These are phyloP conservation scores for Verticillium nubilum DNA, from an alignment of 2,329 filamentous ascomycete genomes.

Conservation along the genomic window DNA sequence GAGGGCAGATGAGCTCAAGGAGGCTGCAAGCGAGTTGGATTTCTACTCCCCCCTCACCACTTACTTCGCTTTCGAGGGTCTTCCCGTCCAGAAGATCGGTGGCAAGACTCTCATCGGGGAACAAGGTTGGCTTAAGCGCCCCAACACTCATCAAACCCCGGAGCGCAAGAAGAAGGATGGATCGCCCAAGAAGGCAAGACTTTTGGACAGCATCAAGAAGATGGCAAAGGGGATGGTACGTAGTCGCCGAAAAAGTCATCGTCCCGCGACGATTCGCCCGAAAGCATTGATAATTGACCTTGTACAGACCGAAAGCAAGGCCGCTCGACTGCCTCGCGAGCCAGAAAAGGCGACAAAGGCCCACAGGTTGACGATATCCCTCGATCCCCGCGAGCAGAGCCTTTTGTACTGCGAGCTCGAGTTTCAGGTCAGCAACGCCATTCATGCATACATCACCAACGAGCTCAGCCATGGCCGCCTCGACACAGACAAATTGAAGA, in stretches of 20 bases:
- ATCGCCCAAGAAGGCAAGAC: constrained; percentile 28
- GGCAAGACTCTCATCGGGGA: constrained; percentile 49
- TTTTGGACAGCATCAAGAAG: constrained; percentile 43
- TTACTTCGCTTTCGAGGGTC: constrained; percentile 33
- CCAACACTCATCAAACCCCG: constrained; percentile 16
- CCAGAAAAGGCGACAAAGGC: constrained; percentile 20
- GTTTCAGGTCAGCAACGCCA: constrained; percentile 43
- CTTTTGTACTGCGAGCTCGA: constrained; percentile 56
- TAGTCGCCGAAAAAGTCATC: neutral
- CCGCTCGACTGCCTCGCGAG: constrained; percentile 24
- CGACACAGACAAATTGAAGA: constrained; percentile 43
- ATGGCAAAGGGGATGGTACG: constrained; percentile 50
- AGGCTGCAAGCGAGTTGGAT: constrained; percentile 12
- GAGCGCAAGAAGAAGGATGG: constrained; percentile 12
- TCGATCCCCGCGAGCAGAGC: constrained; percentile 51
- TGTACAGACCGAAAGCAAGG: constrained; percentile 30
- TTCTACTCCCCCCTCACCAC: constrained; percentile 37
- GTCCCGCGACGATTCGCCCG: neutral
- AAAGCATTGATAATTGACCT: neutral
- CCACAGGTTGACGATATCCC: constrained; percentile 39
- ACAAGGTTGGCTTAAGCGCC: constrained; percentile 52
- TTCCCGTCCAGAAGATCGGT: constrained; percentile 31
- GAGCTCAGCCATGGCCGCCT: constrained; percentile 53
- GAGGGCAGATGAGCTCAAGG: constrained; percentile 8
- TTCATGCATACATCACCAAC: constrained; percentile 46